Evolutionary conservation across 2,329 filamentous ascomycete genomes (phyloP).

Genomic region (Colletotrichum godetiae): DNA sequence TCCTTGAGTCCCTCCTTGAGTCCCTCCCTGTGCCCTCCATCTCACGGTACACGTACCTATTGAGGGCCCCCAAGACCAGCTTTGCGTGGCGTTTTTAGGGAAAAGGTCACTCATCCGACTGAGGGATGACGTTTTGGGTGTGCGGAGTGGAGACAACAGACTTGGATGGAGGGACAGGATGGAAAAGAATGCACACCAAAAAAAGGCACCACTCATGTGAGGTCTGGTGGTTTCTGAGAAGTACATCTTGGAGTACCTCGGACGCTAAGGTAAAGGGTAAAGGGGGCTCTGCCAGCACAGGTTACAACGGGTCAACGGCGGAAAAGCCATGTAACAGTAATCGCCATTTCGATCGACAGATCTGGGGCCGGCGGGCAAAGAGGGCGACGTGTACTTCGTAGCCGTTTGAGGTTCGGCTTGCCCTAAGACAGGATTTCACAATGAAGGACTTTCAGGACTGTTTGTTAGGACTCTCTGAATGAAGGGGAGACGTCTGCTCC

Average conservation of each 20-base stretch:
- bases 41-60: background rate
- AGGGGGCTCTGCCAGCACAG: background rate
- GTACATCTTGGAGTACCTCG: background rate
- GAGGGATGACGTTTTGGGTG: conserved; percentile 29
- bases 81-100: conserved; percentile 20
- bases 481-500: background rate
- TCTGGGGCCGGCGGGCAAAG: conserved; percentile 1
- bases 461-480: background rate
- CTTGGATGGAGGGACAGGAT: background rate
- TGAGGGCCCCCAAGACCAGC: background rate
- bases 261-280: background rate
- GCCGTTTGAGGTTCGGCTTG: conserved; percentile 12
- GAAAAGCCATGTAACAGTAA: background rate
- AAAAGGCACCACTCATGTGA: background rate
- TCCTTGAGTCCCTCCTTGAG: no score
- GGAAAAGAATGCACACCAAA: background rate
- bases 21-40: no score
- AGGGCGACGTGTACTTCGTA: background rate
- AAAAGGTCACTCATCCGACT: background rate
- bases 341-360: conserved; percentile 23
- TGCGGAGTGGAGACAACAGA: conserved; percentile 5
- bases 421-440: background rate
- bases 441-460: background rate
- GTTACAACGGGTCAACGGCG: background rate
- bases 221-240: background rate